Evolutionary conservation across 495 filamentous ascomycete genomes (phyloP), one percentile per base, ranked within the genome.

Genomic region (Arthonia radiata): DNA sequence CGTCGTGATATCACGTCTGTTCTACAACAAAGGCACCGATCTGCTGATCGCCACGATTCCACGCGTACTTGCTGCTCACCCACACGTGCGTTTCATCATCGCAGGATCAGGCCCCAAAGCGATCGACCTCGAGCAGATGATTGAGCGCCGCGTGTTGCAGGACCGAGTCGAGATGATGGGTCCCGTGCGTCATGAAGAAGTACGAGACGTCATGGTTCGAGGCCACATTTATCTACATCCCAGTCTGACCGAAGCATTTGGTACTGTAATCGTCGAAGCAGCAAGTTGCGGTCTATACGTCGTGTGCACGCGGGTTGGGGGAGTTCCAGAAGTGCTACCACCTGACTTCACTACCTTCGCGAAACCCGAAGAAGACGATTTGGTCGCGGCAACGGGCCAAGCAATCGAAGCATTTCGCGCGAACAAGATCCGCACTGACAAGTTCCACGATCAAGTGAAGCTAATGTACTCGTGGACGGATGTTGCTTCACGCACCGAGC

Each of bases 381-480:
- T 93, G 3, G 80, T 91, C 1, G 49, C 57, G 3, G 81, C 78
- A 4, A 90, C 82, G 0, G 70, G 73, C 1, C 62, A 64, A 35
- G 82, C 82, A 14, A 90, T 93, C 34, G 65, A 62, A 0, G 64
- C 66, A 4, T 53, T 93, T 18, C 61, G 79, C n/a, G 68, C 65
- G 7, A 80, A 78, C 38, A 70, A 71, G 37, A 68, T 97, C 12
- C 69, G 78, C 26, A 91, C 89, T 2, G 82, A 92, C 41, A 62
- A 72, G 15, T 97, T 97, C 41, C 86, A 97, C 42, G 82, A 91
- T 29, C 70, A 91, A 46, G 86, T 97, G 24, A 89, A 89, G 47
- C 70, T 67, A 42, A 93, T 94, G 86, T 97, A 97, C 49, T 81
- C 71, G 1, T 97, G 86, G 86, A 82, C 76, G 2, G 78, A 97